phyloP scores from a whole-genome alignment of 2,329 filamentous ascomycete genomes.

The Alternaria viburni region DNA sequence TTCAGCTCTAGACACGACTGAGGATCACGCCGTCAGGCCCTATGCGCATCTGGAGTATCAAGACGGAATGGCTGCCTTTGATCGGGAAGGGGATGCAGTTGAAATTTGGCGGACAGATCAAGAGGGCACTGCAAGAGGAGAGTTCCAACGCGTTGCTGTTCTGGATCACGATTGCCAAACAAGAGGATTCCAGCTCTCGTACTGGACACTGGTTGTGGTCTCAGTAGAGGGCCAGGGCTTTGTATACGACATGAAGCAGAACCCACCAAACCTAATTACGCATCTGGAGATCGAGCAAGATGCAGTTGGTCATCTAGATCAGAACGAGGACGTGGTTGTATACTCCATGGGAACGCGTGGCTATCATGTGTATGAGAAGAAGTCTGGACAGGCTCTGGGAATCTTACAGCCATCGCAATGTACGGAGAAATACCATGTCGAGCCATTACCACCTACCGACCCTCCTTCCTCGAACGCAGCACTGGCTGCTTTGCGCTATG shows the following conservation, averaged over 20 bases:
- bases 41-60: constrained; percentile 14
- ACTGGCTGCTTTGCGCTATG: background rate
- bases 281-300: constrained; percentile 7
- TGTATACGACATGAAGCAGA: constrained; percentile 11
- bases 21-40: background rate
- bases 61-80: constrained; percentile 10
- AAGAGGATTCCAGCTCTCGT: constrained; percentile 14
- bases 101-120: constrained; percentile 9
- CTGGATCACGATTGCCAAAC: constrained; percentile 8
- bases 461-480: background rate
- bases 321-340: constrained; percentile 9
- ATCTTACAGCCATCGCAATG: constrained; percentile 4
- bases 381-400: constrained; percentile 3
- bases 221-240: constrained; percentile 10
- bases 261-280: constrained; percentile 4
- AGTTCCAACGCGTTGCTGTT: constrained; percentile 1
- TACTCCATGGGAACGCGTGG: constrained; percentile 10
- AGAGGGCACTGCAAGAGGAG: constrained; percentile 2
- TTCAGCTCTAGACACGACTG: constrained; percentile 2
- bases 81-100: constrained; percentile 3
- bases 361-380: constrained; percentile 11
- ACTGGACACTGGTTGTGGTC: constrained; percentile 8
- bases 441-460: background rate
- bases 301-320: constrained; percentile 11
- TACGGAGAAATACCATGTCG: constrained; percentile 4